Percentiles rank a stretch among this genome's conserved stretches.
Conservation (phyloP, 305 asterid genomes). For the Fraxinus paxiana region DNA sequence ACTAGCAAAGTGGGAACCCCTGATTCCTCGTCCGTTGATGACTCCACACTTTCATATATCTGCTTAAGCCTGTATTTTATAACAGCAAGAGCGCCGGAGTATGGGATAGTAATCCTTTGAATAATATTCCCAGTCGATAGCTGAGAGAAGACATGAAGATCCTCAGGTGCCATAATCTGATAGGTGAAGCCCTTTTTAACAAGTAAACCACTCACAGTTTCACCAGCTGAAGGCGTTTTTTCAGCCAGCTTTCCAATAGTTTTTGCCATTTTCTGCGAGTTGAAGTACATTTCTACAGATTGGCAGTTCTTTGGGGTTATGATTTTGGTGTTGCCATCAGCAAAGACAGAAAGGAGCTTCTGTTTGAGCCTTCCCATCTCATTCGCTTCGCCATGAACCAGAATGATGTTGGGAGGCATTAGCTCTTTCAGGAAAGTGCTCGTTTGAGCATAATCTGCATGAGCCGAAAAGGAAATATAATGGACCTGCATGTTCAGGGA, state of each 20-base stretch:
- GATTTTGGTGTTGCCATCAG: conserved; percentile 80
- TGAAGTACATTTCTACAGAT: conserved; percentile 85
- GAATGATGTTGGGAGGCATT: conserved; percentile 88
- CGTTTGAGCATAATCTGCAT: conserved; percentile 87
- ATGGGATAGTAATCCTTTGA: conserved; percentile 88
- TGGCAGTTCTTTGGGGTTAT: conserved; percentile 91
- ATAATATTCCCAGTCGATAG: conserved; percentile 74
- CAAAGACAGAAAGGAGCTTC: conserved; percentile 74
- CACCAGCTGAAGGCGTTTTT: conserved; percentile 65
- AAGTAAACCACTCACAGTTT: conserved; percentile 80
- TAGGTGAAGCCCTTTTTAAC: conserved; percentile 95
- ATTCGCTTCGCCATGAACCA: conserved; percentile 90
- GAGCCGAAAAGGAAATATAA: conserved; percentile 95
- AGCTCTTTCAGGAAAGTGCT: conserved; percentile 88
- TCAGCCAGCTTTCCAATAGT: conserved; percentile 75
- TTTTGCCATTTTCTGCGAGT: conserved; percentile 91
- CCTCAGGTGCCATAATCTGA: conserved; percentile 95
- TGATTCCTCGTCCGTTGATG: conserved; percentile 69
- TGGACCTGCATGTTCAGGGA: conserved; percentile 83
- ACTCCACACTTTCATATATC: conserved; percentile 78
- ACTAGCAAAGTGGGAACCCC: conserved; percentile 67
- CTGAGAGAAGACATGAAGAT: conserved; percentile 85
- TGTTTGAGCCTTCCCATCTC: conserved; percentile 91
- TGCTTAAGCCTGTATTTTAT: conserved; percentile 80
- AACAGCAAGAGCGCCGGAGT: conserved; percentile 91